These are phyloP conservation scores for Aleurites moluccanus DNA, from an alignment of 441 rosid genomes.

Conservation along the genomic window DNA sequence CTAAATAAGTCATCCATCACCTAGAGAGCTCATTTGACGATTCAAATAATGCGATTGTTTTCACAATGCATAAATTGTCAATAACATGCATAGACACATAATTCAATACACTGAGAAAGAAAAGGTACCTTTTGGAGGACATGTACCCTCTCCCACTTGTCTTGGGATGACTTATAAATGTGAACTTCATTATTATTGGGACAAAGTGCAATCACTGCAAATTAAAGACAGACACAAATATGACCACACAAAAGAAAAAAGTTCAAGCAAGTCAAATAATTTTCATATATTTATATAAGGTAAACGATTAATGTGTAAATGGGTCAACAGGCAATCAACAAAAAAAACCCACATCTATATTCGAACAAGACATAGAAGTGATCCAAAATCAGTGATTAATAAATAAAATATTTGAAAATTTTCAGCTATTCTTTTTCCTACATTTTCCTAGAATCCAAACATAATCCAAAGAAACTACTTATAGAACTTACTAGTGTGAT, in stretches of 20 bases:
- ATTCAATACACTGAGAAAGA: neutral
- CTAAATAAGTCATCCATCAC: neutral
- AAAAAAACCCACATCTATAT: neutral
- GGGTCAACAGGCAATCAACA: neutral
- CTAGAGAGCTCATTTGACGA: too few relatives aligned
- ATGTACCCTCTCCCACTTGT: slow-evolving; percentile 87
- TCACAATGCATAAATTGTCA: neutral
- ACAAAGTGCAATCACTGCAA: slow-evolving; percentile 89
- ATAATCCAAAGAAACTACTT: neutral
- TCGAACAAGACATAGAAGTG: neutral
- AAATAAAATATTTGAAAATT: neutral
- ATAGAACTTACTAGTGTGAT: slow-evolving; percentile 57
- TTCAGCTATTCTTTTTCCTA: neutral
- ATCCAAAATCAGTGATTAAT: neutral
- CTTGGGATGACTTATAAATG: slow-evolving; percentile 70
- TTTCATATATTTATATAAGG: too few relatives aligned
- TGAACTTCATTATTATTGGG: slow-evolving; percentile 94
- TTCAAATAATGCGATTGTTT: neutral
- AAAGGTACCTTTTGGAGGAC: slow-evolving; percentile 78
- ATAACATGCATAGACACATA: neutral
- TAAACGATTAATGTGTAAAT: neutral
- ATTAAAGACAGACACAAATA: neutral
- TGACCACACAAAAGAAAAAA: too few relatives aligned
- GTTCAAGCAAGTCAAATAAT: too few relatives aligned
- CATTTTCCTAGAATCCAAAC: slow-evolving; percentile 21